phyloP scores from a whole-genome alignment of 176 grass and related monocot species.

The Carex myosuroides region DNA sequence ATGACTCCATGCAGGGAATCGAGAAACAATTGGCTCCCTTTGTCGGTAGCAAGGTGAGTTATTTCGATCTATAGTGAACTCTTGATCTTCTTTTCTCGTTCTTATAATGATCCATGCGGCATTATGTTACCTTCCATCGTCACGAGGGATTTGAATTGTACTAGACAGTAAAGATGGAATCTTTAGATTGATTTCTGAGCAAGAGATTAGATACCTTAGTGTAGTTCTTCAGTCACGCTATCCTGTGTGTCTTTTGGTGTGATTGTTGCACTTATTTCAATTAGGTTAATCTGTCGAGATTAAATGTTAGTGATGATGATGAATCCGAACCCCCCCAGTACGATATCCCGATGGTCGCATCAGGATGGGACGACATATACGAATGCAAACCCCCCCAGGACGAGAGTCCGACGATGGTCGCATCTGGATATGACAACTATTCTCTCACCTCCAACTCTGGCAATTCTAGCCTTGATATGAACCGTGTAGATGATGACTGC shows the following conservation, averaged over 20 bases:
- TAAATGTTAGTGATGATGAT: background rate
- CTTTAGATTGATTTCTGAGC: constrained; percentile 21
- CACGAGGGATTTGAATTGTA: background rate
- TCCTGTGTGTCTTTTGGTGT: background rate
- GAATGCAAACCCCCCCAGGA: too few relatives aligned
- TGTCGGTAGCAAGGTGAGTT: constrained; percentile 60
- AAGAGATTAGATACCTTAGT: background rate
- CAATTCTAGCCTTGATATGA: too few relatives aligned
- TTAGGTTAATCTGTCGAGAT: background rate
- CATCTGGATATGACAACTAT: too few relatives aligned
- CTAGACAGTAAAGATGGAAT: background rate
- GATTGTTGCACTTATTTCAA: background rate
- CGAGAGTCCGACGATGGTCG: too few relatives aligned
- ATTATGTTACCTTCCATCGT: background rate
- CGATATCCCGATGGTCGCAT: too few relatives aligned
- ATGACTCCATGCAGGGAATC: constrained; percentile 30
- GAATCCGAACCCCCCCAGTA: too few relatives aligned
- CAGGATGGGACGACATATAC: too few relatives aligned
- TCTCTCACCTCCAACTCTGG: too few relatives aligned
- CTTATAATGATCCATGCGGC: background rate
- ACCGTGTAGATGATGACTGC: constrained; percentile 33
- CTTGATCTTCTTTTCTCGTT: constrained; percentile 12
- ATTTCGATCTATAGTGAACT: background rate
- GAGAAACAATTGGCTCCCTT: constrained; percentile 62
- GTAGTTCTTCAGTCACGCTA: background rate